These are phyloP conservation scores for Penicillium sclerotigenum DNA, from an alignment of 2,329 filamentous ascomycete genomes.

Conservation along the genomic window DNA sequence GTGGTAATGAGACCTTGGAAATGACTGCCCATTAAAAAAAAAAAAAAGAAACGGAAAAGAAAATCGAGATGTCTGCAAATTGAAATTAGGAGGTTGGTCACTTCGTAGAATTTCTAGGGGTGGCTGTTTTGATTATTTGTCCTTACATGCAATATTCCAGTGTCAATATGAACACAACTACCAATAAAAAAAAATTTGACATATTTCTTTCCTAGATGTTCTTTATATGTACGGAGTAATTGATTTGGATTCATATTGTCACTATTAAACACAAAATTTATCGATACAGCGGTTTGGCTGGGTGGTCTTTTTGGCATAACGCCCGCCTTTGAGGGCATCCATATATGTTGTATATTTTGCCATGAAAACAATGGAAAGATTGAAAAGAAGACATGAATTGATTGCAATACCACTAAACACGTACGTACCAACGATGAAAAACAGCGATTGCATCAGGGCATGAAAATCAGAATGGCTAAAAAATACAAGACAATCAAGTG, in stretches of 20 bases:
- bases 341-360: background rate
- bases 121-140: background rate
- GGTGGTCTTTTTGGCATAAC: too few species aligned
- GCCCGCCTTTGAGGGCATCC: too few species aligned
- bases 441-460: constrained; percentile 4
- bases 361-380: background rate
- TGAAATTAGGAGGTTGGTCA: background rate
- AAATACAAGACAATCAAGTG: constrained; percentile 7
- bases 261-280: too few species aligned
- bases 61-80: background rate
- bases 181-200: background rate
- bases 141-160: background rate
- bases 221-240: too few species aligned
- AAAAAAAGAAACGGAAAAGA: background rate
- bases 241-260: too few species aligned
- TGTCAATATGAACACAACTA: too few species aligned
- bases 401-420: constrained; percentile 2
- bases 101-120: background rate
- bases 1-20: constrained; percentile 38
- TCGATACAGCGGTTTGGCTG: too few species aligned
- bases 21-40: background rate
- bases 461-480: background rate
- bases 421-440: constrained; percentile 1
- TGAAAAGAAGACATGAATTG: background rate
- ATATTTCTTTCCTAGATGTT: background rate